Conservation (phyloP, 148 eudicot genomes). For the Talinum fruticosum region DNA sequence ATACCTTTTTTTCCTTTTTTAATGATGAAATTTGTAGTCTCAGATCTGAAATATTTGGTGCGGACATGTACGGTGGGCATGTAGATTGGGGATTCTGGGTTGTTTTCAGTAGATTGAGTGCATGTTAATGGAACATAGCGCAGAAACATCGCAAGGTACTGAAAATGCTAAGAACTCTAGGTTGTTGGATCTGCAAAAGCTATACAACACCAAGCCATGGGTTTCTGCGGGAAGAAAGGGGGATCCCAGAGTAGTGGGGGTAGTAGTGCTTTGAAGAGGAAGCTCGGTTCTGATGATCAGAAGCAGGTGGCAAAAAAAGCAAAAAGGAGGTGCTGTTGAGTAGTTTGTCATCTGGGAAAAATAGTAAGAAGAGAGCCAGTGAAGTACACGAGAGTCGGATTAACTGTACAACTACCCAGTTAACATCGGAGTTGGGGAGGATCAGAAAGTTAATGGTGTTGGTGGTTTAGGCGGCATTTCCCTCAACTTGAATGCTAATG, state of each 20-base stretch:
- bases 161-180: conserved; percentile 44
- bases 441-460: conserved; percentile 20
- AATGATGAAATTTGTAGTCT: conserved; percentile 25
- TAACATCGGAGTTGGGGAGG: conserved; percentile 24
- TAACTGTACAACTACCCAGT: conserved; percentile 20
- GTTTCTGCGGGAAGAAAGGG: conserved; percentile 26
- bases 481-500: conserved; percentile 34
- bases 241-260: conserved; percentile 12
- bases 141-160: conserved; percentile 38
- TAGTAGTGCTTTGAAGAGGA: conserved; percentile 34
- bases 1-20: conserved; percentile 12
- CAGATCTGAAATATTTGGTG: conserved; percentile 63
- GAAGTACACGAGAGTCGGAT: conserved; percentile 19
- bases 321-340: conserved; percentile 49
- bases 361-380: conserved; percentile 40
- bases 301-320: conserved; percentile 41
- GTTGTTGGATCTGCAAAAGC: conserved; percentile 55
- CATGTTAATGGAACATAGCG: conserved; percentile 80
- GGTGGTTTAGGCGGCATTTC: conserved; percentile 41
- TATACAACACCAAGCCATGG: conserved; percentile 35
- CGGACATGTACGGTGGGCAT: conserved; percentile 41
- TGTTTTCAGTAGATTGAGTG: conserved; percentile 37
- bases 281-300: conserved; percentile 35
- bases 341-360: conserved; percentile 41
- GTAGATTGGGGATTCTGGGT: conserved; percentile 41